Conservation (phyloP, 306 rosid genomes). For the Heteromeles arbutifolia region DNA sequence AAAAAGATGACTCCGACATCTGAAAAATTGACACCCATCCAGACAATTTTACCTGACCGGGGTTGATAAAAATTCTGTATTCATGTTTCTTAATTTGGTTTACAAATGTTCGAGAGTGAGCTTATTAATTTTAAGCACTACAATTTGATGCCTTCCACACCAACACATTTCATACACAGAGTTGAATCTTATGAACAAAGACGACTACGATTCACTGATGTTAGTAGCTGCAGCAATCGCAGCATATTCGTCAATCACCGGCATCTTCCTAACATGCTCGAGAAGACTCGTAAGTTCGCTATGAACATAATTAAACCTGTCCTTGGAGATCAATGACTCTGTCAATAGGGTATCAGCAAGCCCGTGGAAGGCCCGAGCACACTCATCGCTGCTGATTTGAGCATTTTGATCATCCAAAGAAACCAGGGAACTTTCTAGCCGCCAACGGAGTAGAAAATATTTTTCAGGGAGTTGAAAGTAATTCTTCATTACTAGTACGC, state of each 20-base stretch:
- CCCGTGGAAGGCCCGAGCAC: constrained; percentile 38
- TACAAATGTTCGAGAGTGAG: constrained; percentile 2
- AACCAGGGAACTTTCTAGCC: constrained; percentile 29
- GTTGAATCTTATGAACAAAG: neutral
- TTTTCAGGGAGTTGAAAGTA: constrained; percentile 53
- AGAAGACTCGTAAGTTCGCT: constrained; percentile 45
- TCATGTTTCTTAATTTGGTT: neutral
- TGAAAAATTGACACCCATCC: neutral
- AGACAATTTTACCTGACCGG: too few relatives aligned
- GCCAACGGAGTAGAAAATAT: constrained; percentile 55
- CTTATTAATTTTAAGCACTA: neutral
- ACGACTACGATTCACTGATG: constrained; percentile 23
- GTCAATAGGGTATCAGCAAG: constrained; percentile 39
- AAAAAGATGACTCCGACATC: too few relatives aligned
- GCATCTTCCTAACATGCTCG: constrained; percentile 48
- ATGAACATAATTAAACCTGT: constrained; percentile 37
- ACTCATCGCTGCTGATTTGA: constrained; percentile 28
- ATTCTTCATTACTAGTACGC: constrained; percentile 45
- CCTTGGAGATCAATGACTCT: constrained; percentile 46
- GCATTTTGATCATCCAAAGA: constrained; percentile 21
- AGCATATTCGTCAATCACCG: constrained; percentile 39
- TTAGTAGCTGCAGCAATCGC: constrained; percentile 21
- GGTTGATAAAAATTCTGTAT: neutral
- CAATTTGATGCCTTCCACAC: neutral
- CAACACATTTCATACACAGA: neutral